Percentiles rank a stretch among this genome's conserved stretches.
phyloP scores from a whole-genome alignment of 345 rosid genomes.

The Dipteronia dyeriana region DNA sequence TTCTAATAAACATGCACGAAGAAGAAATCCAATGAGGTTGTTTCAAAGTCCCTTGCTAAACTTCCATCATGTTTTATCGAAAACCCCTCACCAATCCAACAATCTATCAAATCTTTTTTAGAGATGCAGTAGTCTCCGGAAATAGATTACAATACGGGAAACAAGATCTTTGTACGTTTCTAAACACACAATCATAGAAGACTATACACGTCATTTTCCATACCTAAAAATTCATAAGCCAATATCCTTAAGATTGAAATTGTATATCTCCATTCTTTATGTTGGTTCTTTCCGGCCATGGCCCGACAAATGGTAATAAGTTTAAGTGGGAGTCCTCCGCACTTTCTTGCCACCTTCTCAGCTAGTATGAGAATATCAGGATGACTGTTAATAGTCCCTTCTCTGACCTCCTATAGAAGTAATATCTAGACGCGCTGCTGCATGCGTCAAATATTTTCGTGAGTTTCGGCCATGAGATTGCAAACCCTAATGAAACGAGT shows the following conservation, averaged over 20 bases:
- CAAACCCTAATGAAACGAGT: neutral
- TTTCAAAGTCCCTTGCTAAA: neutral
- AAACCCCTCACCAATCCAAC: slow-evolving; percentile 35
- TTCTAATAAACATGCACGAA: slow-evolving; percentile 23
- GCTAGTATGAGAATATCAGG: neutral
- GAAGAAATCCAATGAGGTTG: slow-evolving; percentile 30
- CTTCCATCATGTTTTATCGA: neutral
- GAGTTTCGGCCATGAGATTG: neutral
- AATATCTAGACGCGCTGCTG: neutral
- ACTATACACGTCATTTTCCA: neutral
- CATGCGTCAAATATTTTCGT: neutral
- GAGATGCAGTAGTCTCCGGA: slow-evolving; percentile 19
- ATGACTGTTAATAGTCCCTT: neutral
- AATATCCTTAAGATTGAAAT: neutral
- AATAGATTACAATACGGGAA: neutral
- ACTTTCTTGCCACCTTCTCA: neutral
- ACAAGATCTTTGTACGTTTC: neutral
- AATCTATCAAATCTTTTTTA: slow-evolving; percentile 17
- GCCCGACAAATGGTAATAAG: neutral
- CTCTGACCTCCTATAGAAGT: neutral
- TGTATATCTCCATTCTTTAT: neutral
- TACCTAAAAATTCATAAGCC: slow-evolving; percentile 12
- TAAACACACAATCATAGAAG: neutral
- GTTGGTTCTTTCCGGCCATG: neutral
- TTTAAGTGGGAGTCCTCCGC: neutral